These are phyloP conservation scores for Boletus smithii DNA, from an alignment of 1,284 basidiomycete species.

Conservation along the genomic window DNA sequence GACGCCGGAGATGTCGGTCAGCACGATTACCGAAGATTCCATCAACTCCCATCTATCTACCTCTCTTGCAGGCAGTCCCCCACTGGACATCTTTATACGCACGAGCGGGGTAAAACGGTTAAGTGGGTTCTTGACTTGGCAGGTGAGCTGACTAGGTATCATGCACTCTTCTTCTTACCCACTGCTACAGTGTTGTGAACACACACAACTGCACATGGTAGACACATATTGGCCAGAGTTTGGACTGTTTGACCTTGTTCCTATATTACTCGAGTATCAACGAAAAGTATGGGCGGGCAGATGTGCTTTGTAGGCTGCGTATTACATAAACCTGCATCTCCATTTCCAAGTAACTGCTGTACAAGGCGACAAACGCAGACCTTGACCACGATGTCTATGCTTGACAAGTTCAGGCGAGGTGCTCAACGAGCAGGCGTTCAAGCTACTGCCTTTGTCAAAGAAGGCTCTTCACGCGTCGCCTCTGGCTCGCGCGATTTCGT, in stretches of 20 bases:
- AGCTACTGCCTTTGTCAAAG: constrained; percentile 69
- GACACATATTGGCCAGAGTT: constrained; percentile 94
- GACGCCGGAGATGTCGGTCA: constrained; percentile 25
- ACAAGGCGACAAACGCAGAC: no score
- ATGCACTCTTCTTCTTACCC: no score
- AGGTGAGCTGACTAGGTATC: constrained; percentile 52
- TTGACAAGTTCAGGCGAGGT: constrained; percentile 78
- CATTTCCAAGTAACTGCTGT: no score
- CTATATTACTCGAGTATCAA: constrained; percentile 85
- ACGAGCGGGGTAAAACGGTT: constrained; percentile 90
- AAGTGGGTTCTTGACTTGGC: constrained; percentile 94
- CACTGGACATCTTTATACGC: constrained; percentile 87
- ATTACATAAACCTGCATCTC: constrained; percentile 15
- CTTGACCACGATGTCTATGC: constrained; percentile 51
- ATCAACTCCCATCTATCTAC: constrained; percentile 70
- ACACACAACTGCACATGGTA: constrained; percentile 92
- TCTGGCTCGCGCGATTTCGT: constrained; percentile 72
- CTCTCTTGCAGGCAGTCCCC: constrained; percentile 64
- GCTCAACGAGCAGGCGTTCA: constrained; percentile 81
- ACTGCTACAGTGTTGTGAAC: constrained; percentile 61
- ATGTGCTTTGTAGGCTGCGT: constrained; percentile 7
- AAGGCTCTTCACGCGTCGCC: constrained; percentile 63
- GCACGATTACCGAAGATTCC: constrained; percentile 62
- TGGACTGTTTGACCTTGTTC: constrained; percentile 81
- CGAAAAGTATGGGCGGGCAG: constrained; percentile 56